A percentile compares a stretch with the other conserved stretches of the same genome.
Evolutionary conservation across 2,329 filamentous ascomycete species (phyloP).

Genomic region (Pleoardoris graminearum): DNA sequence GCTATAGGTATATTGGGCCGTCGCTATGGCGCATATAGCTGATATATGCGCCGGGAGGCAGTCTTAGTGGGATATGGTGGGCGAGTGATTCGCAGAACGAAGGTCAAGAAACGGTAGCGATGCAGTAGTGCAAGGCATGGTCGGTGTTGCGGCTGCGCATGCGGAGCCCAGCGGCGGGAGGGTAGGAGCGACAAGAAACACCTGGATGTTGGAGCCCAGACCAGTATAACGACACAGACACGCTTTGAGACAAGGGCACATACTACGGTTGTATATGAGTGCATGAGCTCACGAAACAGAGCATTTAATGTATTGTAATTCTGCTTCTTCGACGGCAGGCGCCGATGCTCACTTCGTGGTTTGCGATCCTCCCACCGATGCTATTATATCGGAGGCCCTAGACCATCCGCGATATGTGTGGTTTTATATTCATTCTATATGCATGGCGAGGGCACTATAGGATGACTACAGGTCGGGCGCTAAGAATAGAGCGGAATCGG

Average conservation of each 20-base stretch:
- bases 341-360: too few relatives aligned
- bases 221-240: not conserved
- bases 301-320: not conserved
- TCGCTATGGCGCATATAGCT: constrained; percentile 30
- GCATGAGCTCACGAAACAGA: not conserved
- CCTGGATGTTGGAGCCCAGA: not conserved
- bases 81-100: constrained; percentile 5
- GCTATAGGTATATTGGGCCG: constrained; percentile 38
- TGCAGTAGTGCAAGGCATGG: constrained; percentile 10
- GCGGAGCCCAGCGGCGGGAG: constrained; percentile 11
- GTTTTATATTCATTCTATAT: constrained; percentile 4
- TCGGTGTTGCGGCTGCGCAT: constrained; percentile 6
- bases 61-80: constrained; percentile 5
- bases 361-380: not conserved
- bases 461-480: constrained; percentile 1
- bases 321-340: not conserved
- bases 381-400: not conserved
- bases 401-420: not conserved
- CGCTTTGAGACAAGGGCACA: not conserved
- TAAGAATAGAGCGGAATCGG: not conserved
- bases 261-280: not conserved
- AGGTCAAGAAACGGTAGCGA: constrained; percentile 2
- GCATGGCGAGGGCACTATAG: constrained; percentile 1
- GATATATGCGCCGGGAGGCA: constrained; percentile 15
- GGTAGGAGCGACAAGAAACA: constrained; percentile 1